Evolutionary conservation across 139 green algal species (phyloP).

Genomic region (Micromonas pusilla): DNA sequence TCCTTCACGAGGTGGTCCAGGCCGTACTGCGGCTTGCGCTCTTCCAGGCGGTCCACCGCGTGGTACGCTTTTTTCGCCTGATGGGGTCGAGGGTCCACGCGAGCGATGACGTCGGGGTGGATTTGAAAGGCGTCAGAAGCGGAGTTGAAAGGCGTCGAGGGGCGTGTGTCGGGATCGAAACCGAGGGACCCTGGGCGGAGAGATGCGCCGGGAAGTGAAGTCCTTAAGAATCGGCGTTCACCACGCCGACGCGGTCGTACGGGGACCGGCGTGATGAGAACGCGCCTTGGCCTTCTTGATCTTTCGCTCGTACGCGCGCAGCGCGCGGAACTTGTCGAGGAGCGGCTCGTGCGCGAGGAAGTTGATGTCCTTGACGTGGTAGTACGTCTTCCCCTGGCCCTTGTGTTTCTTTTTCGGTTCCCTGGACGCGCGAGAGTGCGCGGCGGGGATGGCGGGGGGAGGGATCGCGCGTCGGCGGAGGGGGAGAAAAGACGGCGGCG

Average conservation of each 20-base stretch:
- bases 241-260: too few species aligned
- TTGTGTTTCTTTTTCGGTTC: constrained; percentile 94
- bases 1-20: constrained; percentile 94
- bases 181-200: too few species aligned
- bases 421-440: too few species aligned
- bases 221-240: too few species aligned
- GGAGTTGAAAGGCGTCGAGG: too few species aligned
- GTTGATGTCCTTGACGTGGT: constrained; percentile 95
- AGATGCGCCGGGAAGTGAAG: too few species aligned
- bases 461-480: not conserved
- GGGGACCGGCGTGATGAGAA: too few species aligned
- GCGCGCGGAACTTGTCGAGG: constrained; percentile 57
- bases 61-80: constrained; percentile 68
- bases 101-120: too few species aligned
- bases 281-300: constrained; percentile 70
- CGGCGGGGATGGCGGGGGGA: not conserved
- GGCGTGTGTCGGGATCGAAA: too few species aligned
- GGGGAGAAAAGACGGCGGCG: not conserved
- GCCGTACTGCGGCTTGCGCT: constrained; percentile 58
- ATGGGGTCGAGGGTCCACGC: too few species aligned
- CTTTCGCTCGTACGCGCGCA: constrained; percentile 53
- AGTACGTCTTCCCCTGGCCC: constrained; percentile 96
- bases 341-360: constrained; percentile 93
- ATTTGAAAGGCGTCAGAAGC: too few species aligned
- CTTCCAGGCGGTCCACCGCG: constrained; percentile 57